Evolutionary conservation across 208 protist species (phyloP), one percentile per base, ranked within the genome.

Genomic region (Porcisia deanei): DNA sequence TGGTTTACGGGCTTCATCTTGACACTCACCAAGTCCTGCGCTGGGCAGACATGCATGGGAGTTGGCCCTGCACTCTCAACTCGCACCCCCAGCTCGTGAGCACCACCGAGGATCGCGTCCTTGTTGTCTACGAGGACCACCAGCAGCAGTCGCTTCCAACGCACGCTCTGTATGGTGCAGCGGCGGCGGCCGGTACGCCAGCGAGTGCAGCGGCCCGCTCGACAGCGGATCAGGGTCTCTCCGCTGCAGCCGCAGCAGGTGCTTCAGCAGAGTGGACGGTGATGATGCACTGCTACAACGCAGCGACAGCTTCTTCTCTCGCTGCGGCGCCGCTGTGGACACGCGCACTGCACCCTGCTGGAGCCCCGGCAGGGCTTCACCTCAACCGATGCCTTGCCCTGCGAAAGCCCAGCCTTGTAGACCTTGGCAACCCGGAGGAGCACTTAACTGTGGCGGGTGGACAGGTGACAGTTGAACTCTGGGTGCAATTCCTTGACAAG

Each of bases 401-500:
- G 65, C 70, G 80, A n/a, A 94, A 93, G 63, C 83, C 84, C n/a
- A 85, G 85, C 47, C 71, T 88, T 37, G 77, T 98, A 34, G 89
- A 96, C 60, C 85, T 97, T n/a, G 93, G 95, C 45, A 71, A 74
- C 25, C 92, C 91, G 0, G 88, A 96, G 55, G 72, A 69, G 53
- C 71, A 67, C 41, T 88, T 98, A 25, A 83, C 84, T 30, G 87
- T 86, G 53, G 68, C 80, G 37, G 88, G 85, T n/a, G 94, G 94
- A 14, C 89, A 97, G 63, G 82, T 96, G 9, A 95, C 93, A 20
- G 76, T 98, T 25, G 95, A 98, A 87, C 64, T 97, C 39, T 97
- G 91, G 89, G 86, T 92, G 54, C 86, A 85, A 84, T 82, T 97
- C 0, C 86, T 94, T 12, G 87, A 92, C 60, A 92, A 85, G 67